Conservation (phyloP, 352 stramenopile species). For the Lagenidium giganteum region DNA sequence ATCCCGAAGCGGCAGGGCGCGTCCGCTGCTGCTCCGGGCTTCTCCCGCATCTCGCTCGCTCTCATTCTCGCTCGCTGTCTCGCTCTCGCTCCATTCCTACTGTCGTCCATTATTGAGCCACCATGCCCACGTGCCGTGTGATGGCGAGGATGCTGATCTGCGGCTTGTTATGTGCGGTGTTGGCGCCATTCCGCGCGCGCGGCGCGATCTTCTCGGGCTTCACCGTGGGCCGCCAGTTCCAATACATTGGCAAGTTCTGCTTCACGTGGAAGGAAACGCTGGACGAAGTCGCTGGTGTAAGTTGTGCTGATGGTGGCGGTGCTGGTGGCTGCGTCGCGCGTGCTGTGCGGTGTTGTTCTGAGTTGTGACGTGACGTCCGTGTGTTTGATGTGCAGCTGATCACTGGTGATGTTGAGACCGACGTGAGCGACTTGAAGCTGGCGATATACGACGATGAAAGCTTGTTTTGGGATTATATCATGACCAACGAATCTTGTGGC, state of each 20-base stretch:
- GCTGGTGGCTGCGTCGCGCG: too few species aligned
- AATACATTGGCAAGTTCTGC: constrained; percentile 82
- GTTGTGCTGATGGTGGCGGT: not conserved
- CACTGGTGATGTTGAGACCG: constrained; percentile 52
- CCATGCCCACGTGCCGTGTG: too few species aligned
- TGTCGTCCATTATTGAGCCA: too few species aligned
- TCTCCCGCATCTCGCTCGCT: too few species aligned
- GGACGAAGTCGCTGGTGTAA: constrained; percentile 49
- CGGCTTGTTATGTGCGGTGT: too few species aligned
- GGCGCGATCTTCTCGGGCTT: constrained; percentile 56
- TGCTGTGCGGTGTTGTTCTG: not conserved
- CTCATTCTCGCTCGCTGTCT: too few species aligned
- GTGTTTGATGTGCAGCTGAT: constrained; percentile 31
- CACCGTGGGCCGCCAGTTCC: constrained; percentile 60
- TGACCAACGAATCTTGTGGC: constrained; percentile 46
- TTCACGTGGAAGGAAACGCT: constrained; percentile 63
- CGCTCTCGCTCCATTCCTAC: too few species aligned
- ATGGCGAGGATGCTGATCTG: constrained; percentile 8
- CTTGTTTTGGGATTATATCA: constrained; percentile 78
- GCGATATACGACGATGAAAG: constrained; percentile 78
- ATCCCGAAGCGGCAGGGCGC: too few species aligned
- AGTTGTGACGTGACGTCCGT: not conserved
- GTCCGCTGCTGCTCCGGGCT: too few species aligned
- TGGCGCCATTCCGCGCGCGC: too few species aligned
- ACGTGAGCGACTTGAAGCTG: constrained; percentile 54